Percentiles rank a stretch among this genome's conserved stretches.
phyloP scores from a whole-genome alignment of 2,329 filamentous ascomycete genomes.

The Beauveria bassiana region DNA sequence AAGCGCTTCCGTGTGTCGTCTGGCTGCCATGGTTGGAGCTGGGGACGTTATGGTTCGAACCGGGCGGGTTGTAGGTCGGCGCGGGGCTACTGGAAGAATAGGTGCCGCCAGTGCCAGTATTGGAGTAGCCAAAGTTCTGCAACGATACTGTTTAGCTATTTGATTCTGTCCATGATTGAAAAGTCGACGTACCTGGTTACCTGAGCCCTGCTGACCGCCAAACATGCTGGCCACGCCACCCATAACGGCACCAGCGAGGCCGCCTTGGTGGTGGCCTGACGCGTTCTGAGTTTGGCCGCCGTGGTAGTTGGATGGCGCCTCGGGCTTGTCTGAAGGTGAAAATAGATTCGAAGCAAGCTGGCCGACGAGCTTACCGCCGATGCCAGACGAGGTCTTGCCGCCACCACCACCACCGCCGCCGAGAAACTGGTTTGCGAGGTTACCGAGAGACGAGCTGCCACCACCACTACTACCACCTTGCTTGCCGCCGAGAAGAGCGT shows the following conservation, averaged over 20 bases:
- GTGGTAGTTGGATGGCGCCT: conserved; percentile 39
- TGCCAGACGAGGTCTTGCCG: conserved; percentile 29
- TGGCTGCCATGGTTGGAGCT: conserved; percentile 14
- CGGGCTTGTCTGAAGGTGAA: conserved; percentile 40
- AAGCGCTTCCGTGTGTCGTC: conserved; percentile 12
- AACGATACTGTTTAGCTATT: conserved; percentile 26
- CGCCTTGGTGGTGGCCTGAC: conserved; percentile 33
- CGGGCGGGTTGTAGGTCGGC: conserved; percentile 38
- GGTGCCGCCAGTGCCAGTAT: conserved; percentile 42
- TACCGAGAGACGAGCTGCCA: conserved; percentile 34
- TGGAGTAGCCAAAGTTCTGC: conserved; percentile 58
- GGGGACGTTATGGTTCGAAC: conserved; percentile 19
- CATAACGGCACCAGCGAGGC: conserved; percentile 46
- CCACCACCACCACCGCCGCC: conserved; percentile 27
- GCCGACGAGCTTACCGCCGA: conserved; percentile 48
- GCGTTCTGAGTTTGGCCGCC: conserved; percentile 34
- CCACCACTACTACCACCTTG: conserved; percentile 29
- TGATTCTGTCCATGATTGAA: conserved; percentile 1
- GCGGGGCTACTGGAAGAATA: conserved; percentile 57
- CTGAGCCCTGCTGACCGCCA: conserved; percentile 36
- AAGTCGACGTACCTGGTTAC: conserved; percentile 25
- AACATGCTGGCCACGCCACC: conserved; percentile 48
- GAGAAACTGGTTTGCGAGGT: conserved; percentile 40
- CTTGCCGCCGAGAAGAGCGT: conserved; percentile 45
- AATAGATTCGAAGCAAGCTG: conserved; percentile 50